Conservation (phyloP, 768 basidiomycete species). For the Russula vinacea region DNA sequence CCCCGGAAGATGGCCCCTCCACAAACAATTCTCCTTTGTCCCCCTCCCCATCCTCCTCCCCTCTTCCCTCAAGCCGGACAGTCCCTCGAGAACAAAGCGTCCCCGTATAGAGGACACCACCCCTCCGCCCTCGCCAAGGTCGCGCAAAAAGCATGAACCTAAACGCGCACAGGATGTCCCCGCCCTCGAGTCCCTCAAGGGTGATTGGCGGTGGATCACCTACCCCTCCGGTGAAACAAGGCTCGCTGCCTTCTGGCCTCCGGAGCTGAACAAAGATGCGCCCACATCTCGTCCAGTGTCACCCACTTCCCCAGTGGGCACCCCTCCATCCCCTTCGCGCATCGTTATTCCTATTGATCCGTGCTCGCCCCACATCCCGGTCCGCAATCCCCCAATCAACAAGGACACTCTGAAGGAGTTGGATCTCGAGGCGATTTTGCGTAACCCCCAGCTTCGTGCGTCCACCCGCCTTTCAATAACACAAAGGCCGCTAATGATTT, state of each 20-base stretch:
- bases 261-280: constrained; percentile 30
- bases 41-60: constrained; percentile 12
- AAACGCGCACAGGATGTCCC: constrained; percentile 27
- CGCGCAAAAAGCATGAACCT: constrained; percentile 23
- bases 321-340: constrained; percentile 30
- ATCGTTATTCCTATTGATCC: constrained; percentile 43
- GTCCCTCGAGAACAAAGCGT: constrained; percentile 29
- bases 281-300: constrained; percentile 24
- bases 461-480: constrained; percentile 32
- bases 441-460: constrained; percentile 88
- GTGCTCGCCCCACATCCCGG: constrained; percentile 56
- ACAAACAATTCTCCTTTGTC: constrained; percentile 19
- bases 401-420: constrained; percentile 79
- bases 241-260: constrained; percentile 31
- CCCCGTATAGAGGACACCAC: constrained; percentile 25
- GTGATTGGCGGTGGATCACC: constrained; percentile 30
- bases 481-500: constrained; percentile 19
- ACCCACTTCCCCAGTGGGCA: constrained; percentile 32
- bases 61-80: constrained; percentile 22
- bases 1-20: constrained; percentile 19
- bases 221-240: constrained; percentile 30
- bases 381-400: constrained; percentile 73
- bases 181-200: constrained; percentile 29
- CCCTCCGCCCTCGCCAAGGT: constrained; percentile 19
- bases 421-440: constrained; percentile 79